These are phyloP conservation scores for Hirschfeldia incana DNA, from an alignment of 345 rosid genomes.

Conservation along the genomic window DNA sequence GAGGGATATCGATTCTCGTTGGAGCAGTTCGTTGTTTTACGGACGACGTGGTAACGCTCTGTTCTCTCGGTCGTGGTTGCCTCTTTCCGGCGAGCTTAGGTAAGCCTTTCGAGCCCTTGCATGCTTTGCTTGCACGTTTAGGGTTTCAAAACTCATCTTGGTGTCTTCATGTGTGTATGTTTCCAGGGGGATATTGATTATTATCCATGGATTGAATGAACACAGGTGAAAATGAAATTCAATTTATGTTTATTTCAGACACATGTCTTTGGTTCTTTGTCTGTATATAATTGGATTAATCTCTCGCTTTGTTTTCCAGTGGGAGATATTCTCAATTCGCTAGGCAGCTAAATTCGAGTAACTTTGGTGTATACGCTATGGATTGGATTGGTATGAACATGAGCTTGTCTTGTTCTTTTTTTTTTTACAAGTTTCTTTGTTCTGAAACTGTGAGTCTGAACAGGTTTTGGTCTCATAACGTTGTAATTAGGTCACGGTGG, in stretches of 20 bases:
- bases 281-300: neutral
- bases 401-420: neutral
- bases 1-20: constrained; percentile 44
- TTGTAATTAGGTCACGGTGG: constrained; percentile 88
- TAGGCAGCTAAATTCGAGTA: constrained; percentile 65
- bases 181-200: constrained; percentile 83
- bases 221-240: constrained; percentile 78
- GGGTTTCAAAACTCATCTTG: neutral
- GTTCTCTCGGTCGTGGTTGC: constrained; percentile 89
- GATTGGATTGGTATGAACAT: constrained; percentile 81
- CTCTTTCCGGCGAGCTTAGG: constrained; percentile 65
- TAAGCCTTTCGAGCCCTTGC: constrained; percentile 24
- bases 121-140: constrained; percentile 5
- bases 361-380: constrained; percentile 88
- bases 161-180: constrained; percentile 26
- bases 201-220: constrained; percentile 92
- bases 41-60: constrained; percentile 70
- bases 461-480: constrained; percentile 29
- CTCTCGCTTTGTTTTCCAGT: constrained; percentile 39
- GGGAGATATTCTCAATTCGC: constrained; percentile 95
- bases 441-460: constrained; percentile 39
- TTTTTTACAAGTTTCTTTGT: neutral
- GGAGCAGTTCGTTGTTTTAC: constrained; percentile 60
- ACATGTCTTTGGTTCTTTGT: neutral
- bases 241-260: neutral